These are phyloP conservation scores for Dioszegia aurantiaca DNA, from an alignment of 768 basidiomycete species.

Conservation along the genomic window DNA sequence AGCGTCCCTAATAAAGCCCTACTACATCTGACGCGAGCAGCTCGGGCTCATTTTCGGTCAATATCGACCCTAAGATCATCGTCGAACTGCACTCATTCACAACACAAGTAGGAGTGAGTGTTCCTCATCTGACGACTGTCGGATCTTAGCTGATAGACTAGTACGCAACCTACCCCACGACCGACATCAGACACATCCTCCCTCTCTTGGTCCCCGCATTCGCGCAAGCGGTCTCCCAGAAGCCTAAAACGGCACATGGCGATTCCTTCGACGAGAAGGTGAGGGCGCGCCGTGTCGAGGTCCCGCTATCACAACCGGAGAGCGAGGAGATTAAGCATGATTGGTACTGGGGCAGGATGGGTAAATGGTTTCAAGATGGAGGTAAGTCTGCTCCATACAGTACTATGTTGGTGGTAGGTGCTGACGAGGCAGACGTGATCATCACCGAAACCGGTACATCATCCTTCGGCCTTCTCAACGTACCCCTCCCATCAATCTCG, in stretches of 20 bases:
- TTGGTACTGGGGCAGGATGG: slow-evolving; percentile 80
- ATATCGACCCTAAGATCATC: slow-evolving; percentile 45
- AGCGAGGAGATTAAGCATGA: slow-evolving; percentile 64
- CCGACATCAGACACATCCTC: slow-evolving; percentile 50
- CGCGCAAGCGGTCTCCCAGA: slow-evolving; percentile 25
- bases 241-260: slow-evolving; percentile 21
- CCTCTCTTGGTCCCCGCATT: slow-evolving; percentile 46
- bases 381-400: slow-evolving; percentile 56
- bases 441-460: slow-evolving; percentile 87
- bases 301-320: slow-evolving; percentile 21
- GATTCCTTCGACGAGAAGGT: slow-evolving; percentile 32
- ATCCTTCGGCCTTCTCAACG: slow-evolving; percentile 78
- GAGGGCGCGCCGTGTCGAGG: slow-evolving; percentile 29
- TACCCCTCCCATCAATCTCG: slow-evolving; percentile 70
- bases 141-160: slow-evolving; percentile 11
- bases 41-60: slow-evolving; percentile 51
- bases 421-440: slow-evolving; percentile 58
- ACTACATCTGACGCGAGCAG: slow-evolving; percentile 31
- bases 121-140: not conserved
- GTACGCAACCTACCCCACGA: slow-evolving; percentile 48
- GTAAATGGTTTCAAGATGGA: slow-evolving; percentile 65
- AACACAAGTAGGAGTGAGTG: slow-evolving; percentile 38
- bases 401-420: no score
- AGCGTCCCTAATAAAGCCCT: no score
- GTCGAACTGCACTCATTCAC: slow-evolving; percentile 52